Percentiles rank a stretch among this genome's conserved stretches.
These are phyloP conservation scores for Cladosporium sp. DNA, from an alignment of 2,329 filamentous ascomycete genomes.

Conservation along the genomic window DNA sequence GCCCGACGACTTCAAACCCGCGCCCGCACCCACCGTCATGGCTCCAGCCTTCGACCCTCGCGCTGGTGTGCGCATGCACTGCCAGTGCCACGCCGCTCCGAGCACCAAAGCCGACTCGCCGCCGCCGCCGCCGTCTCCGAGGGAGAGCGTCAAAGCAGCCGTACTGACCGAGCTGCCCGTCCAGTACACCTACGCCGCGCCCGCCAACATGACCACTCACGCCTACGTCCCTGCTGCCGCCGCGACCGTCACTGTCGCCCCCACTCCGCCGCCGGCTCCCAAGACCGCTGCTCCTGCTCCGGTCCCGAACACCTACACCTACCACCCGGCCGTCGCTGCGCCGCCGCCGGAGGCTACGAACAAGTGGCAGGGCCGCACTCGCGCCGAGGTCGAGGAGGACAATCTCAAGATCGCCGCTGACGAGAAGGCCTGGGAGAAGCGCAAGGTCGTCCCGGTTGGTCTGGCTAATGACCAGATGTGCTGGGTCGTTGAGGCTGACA, in stretches of 20 bases:
- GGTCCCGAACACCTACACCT: constrained; percentile 15
- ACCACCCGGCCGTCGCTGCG: constrained; percentile 15
- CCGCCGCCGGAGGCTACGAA: constrained; percentile 23
- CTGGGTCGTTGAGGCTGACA: constrained; percentile 41
- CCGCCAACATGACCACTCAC: constrained; percentile 24
- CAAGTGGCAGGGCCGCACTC: constrained; percentile 41
- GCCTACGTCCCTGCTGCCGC: constrained; percentile 25
- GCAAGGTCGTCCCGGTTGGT: constrained; percentile 37
- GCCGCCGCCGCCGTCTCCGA: constrained; percentile 17
- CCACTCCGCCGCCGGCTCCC: constrained; percentile 21
- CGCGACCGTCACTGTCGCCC: constrained; percentile 15
- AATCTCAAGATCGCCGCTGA: constrained; percentile 41
- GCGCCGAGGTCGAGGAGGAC: constrained; percentile 42
- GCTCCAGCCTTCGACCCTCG: constrained; percentile 32
- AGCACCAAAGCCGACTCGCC: constrained; percentile 25
- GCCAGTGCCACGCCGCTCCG: constrained; percentile 24
- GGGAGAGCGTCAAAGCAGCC: constrained; percentile 4
- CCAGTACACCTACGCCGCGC: constrained; percentile 17
- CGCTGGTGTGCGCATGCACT: constrained; percentile 34
- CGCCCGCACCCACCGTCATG: constrained; percentile 20
- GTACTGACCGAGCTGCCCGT: constrained; percentile 4
- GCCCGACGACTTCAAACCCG: constrained; percentile 31
- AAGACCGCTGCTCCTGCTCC: background rate
- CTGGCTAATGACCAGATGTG: constrained; percentile 39
- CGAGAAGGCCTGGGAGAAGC: constrained; percentile 39